Evolutionary conservation across 192 early-diverging fungal species (phyloP).

Genomic region (Coemansia sp.): DNA sequence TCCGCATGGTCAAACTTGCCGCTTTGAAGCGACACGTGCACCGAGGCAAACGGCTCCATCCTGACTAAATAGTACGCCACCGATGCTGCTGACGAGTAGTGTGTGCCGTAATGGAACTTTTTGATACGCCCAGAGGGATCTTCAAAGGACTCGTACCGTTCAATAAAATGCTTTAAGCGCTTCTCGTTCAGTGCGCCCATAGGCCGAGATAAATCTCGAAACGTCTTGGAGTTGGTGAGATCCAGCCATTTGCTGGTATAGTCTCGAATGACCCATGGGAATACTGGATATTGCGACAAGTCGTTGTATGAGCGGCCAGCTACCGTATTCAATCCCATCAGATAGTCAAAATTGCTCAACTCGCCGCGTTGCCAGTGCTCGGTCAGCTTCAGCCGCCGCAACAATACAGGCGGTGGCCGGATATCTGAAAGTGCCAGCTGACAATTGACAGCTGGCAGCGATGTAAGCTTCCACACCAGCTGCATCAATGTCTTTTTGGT

Average conservation of each 20-base stretch:
- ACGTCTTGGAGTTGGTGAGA: conserved; percentile 68
- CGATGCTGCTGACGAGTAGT: conserved; percentile 91
- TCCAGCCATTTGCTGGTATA: conserved; percentile 79
- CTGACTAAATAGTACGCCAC: conserved; percentile 87
- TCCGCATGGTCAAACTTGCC: conserved; percentile 85
- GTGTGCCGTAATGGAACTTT: conserved; percentile 92
- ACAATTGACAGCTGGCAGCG: conserved; percentile 23
- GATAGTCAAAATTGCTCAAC: conserved; percentile 93
- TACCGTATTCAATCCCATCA: conserved; percentile 90
- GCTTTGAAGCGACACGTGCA: conserved; percentile 55
- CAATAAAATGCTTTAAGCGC: conserved; percentile 45
- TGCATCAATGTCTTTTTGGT: conserved; percentile 42
- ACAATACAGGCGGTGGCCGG: conserved; percentile 26
- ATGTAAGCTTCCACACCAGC: conserved; percentile 44
- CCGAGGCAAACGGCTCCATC: conserved; percentile 81
- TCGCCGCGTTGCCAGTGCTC: conserved; percentile 81
- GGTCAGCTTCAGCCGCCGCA: conserved; percentile 53
- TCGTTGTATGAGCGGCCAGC: conserved; percentile 84
- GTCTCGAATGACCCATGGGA: conserved; percentile 88
- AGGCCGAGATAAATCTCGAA: conserved; percentile 86
- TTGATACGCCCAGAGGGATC: conserved; percentile 59
- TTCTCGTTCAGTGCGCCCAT: conserved; percentile 79
- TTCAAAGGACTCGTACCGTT: conserved; percentile 62
- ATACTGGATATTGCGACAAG: conserved; percentile 95
- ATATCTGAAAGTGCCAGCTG: conserved; percentile 35